These are phyloP conservation scores for Kodamaea fukazawae DNA, from an alignment of 805 yeast genomes.

Conservation along the genomic window DNA sequence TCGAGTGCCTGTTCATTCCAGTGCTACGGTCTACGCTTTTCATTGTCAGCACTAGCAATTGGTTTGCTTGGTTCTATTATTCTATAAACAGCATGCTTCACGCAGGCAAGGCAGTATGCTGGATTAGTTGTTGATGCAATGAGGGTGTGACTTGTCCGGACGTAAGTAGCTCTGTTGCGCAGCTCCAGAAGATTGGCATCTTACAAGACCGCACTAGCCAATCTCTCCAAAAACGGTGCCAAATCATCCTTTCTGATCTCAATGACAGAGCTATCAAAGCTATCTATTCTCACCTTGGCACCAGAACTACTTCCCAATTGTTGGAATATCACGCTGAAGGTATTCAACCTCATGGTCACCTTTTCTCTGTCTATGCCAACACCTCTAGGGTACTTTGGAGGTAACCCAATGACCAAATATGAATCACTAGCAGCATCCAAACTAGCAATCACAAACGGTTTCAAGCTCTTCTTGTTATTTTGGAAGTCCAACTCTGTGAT, in stretches of 20 bases:
- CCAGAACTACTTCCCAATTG: constrained; percentile 80
- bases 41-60: too few relatives aligned
- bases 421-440: constrained; percentile 71
- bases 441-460: constrained; percentile 86
- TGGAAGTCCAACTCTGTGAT: constrained; percentile 70
- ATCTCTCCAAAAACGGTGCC: constrained; percentile 78
- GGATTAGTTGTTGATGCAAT: too few relatives aligned
- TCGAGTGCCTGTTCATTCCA: too few relatives aligned
- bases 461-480: constrained; percentile 36
- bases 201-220: constrained; percentile 30
- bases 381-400: constrained; percentile 70
- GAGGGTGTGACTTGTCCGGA: too few relatives aligned
- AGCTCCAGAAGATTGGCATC: too few relatives aligned
- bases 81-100: too few relatives aligned
- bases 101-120: too few relatives aligned
- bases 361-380: constrained; percentile 37
- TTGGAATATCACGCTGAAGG: constrained; percentile 89
- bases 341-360: constrained; percentile 56
- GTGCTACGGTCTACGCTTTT: too few relatives aligned
- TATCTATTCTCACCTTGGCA: constrained; percentile 87
- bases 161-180: too few relatives aligned
- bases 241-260: constrained; percentile 87
- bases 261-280: constrained; percentile 91
- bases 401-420: constrained; percentile 83
- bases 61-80: too few relatives aligned